phyloP scores from a whole-genome alignment of 352 stramenopile genomes.

The Phytophthora macrochlamydospora region DNA sequence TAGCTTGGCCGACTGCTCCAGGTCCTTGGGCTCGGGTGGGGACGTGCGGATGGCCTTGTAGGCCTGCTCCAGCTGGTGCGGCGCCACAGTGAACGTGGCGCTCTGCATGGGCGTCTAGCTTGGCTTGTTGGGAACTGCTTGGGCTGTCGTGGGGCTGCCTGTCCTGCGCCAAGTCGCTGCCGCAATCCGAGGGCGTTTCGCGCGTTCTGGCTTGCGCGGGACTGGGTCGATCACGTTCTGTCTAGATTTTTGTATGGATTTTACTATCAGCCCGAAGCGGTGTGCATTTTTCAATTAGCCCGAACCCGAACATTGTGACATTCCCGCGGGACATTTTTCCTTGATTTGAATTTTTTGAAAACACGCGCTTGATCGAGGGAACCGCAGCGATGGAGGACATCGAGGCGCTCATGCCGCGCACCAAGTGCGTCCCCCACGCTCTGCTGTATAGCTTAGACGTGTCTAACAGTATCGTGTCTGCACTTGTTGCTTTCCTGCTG shows the following conservation, averaged over 20 bases:
- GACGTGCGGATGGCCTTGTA: constrained; percentile 91
- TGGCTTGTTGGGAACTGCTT: background rate
- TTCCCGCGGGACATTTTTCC: background rate
- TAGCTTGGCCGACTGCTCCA: constrained; percentile 85
- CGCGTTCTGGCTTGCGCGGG: background rate
- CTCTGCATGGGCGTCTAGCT: constrained; percentile 49
- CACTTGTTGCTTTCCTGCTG: background rate
- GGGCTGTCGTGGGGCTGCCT: background rate
- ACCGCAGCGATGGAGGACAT: constrained; percentile 53
- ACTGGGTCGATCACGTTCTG: constrained; percentile 3
- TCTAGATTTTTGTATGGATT: background rate
- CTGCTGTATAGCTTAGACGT: background rate
- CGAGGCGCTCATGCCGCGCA: constrained; percentile 73
- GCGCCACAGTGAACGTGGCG: constrained; percentile 67
- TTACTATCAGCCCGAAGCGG: background rate
- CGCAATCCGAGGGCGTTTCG: constrained; percentile 4
- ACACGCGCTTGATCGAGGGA: background rate
- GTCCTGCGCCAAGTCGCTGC: background rate
- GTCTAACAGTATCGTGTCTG: background rate
- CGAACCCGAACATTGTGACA: background rate
- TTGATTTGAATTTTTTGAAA: constrained; percentile 29
- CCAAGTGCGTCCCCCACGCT: constrained; percentile 42
- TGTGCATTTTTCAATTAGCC: background rate
- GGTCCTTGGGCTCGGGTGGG: constrained; percentile 78
- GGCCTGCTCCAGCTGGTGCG: constrained; percentile 84